Conservation (phyloP, 2,329 filamentous ascomycete species). For the Trematosphaeria pertusa region DNA sequence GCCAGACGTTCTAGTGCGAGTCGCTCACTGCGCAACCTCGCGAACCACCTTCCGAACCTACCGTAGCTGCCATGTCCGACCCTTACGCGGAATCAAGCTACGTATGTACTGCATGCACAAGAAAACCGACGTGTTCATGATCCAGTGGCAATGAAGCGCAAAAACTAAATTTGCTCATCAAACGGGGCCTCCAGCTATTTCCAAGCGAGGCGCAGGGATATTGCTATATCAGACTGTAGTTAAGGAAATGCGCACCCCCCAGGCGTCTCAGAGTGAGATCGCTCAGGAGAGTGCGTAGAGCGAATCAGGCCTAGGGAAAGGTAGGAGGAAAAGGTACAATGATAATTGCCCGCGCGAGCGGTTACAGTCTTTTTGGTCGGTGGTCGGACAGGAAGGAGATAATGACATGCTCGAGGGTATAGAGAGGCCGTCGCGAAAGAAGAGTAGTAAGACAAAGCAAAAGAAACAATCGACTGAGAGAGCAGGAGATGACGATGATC, state of each 20-base stretch:
- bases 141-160: neutral
- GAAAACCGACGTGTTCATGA: neutral
- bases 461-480: constrained; percentile 18
- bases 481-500: constrained; percentile 24
- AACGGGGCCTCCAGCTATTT: constrained; percentile 10
- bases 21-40: no score
- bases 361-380: constrained; percentile 48
- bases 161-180: constrained; percentile 21
- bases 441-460: constrained; percentile 20
- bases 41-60: no score
- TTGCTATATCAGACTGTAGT: constrained; percentile 12
- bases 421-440: constrained; percentile 33
- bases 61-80: no score
- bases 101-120: neutral
- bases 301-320: constrained; percentile 7
- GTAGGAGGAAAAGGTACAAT: constrained; percentile 34
- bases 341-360: constrained; percentile 49
- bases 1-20: constrained; percentile 9
- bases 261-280: neutral
- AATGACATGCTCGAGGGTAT: constrained; percentile 36
- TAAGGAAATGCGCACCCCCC: neutral
- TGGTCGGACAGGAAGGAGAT: constrained; percentile 25
- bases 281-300: constrained; percentile 2
- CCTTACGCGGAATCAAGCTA: neutral
- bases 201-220: constrained; percentile 11